phyloP scores from a whole-genome alignment of 2,329 filamentous ascomycete genomes.

The Dryadomyces quercus-mongolicae region DNA sequence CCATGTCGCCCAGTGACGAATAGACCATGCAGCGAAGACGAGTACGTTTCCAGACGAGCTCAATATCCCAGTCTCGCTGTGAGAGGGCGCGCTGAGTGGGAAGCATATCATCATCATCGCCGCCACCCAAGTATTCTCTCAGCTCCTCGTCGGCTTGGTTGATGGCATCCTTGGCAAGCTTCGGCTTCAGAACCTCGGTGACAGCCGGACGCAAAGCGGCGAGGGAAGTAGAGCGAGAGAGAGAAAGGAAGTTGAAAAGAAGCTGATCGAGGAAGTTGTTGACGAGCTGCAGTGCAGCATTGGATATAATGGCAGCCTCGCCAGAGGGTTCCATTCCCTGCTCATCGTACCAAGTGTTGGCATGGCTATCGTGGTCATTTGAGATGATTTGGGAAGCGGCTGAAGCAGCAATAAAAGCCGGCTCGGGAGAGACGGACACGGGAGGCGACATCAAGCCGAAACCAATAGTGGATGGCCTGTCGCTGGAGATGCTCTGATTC shows the following conservation, averaged over 20 bases:
- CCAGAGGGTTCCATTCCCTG: slow-evolving; percentile 52
- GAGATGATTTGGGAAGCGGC: slow-evolving; percentile 88
- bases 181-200: slow-evolving; percentile 75
- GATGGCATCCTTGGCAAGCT: slow-evolving; percentile 59
- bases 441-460: slow-evolving; percentile 55
- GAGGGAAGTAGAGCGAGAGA: slow-evolving; percentile 67
- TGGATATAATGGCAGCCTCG: slow-evolving; percentile 61
- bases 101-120: slow-evolving; percentile 59
- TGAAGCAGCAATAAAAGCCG: slow-evolving; percentile 77
- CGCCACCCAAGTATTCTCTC: slow-evolving; percentile 71
- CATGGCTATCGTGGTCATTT: slow-evolving; percentile 69
- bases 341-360: slow-evolving; percentile 57
- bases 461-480: slow-evolving; percentile 50
- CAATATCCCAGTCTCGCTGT: slow-evolving; percentile 67
- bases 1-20: slow-evolving; percentile 88
- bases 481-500: slow-evolving; percentile 58
- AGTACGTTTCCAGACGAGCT: slow-evolving; percentile 87
- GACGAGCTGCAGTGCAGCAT: slow-evolving; percentile 61
- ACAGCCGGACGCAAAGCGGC: slow-evolving; percentile 68
- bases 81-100: slow-evolving; percentile 39
- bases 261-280: slow-evolving; percentile 92
- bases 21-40: slow-evolving; percentile 96
- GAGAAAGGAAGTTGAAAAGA: slow-evolving; percentile 77
- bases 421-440: slow-evolving; percentile 56
- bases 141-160: slow-evolving; percentile 35